phyloP scores from a whole-genome alignment of 208 protist species.

The Trypanosoma avium region DNA sequence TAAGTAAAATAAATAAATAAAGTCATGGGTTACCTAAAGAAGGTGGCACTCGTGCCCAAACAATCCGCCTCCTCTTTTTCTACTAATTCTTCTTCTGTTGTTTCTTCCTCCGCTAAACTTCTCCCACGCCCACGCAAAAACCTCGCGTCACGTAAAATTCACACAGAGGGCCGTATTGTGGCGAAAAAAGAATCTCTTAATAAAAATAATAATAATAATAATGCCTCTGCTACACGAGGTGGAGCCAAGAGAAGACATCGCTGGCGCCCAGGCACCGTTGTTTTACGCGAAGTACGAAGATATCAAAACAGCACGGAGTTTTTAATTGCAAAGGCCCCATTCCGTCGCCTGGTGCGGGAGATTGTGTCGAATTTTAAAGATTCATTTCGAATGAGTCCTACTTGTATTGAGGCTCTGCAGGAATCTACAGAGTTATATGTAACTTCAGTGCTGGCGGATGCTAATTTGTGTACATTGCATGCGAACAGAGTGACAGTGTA shows the following conservation, averaged over 20 bases:
- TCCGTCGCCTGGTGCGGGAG: conserved; percentile 99
- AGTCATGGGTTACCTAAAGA: too few species aligned
- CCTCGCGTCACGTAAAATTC: conserved; percentile 67
- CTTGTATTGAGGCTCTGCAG: conserved; percentile 92
- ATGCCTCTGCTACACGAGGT: too few species aligned
- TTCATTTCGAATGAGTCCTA: conserved; percentile 66
- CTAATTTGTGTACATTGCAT: conserved; percentile 98
- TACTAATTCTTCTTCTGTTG: too few species aligned
- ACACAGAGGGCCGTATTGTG: conserved; percentile 65
- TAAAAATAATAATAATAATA: neutral
- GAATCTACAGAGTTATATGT: conserved; percentile 98
- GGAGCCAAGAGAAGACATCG: conserved; percentile 96
- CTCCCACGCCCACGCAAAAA: conserved; percentile 62
- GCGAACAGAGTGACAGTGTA: conserved; percentile 99
- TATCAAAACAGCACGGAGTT: conserved; percentile 99
- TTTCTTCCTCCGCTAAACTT: too few species aligned
- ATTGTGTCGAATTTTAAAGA: conserved; percentile 96
- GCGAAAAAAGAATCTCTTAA: conserved; percentile 61
- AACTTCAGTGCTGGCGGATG: conserved; percentile 91
- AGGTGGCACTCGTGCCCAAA: too few species aligned
- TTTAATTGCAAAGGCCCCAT: conserved; percentile 98
- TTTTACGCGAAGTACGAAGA: conserved; percentile 98
- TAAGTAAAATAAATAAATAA: too few species aligned
- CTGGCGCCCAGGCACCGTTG: conserved; percentile 99
- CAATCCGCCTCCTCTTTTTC: too few species aligned